Base-by-base conservation (phyloP, 129 eudicot species). In the Heracleum sosnowskyi region DNA sequence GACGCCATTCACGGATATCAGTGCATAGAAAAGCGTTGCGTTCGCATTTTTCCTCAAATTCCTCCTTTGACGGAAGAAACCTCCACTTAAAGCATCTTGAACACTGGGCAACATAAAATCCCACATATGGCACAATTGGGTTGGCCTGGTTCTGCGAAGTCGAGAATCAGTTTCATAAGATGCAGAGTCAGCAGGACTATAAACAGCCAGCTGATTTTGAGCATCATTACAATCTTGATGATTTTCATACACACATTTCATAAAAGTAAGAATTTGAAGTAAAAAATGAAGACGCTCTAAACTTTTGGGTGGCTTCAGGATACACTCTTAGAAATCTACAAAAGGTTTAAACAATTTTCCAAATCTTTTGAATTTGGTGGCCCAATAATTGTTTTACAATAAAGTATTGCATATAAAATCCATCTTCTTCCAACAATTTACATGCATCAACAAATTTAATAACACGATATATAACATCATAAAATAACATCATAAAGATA, bases 1-100 rank as follows among this genome's bases (percentile, higher is more conserved):
- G 91, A 35, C 87, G 82, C 99, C 99, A 95, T 78, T 92, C 85
- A 41, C 88, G 88, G 77, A 89, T 7, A 7, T 39, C 41, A 2
- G 5, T 7, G 41, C 41, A 39, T 39, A 6, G 0, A 5, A 39
- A 39, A 2, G 94, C 70, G 46, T 91, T 88, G 81, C 86, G 90
- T 63, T 90, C 97, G 26, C 96, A 72, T 73, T 92, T 90, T 62
- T 87, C 92, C 81, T 91, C 97, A 68, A 90, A 95, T 76, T 85
- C 90, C 73, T 89, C 94, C 74, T 87, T 91, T 33, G 91, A 86
- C 0, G 96, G 97, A 6, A 91, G 87, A n/a, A 92, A 79, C 82
- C 99, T 89, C 99, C 99, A 95, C 60, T 95, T 88, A 39, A 83
- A 88, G 69, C 99, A 95, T 41, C 76, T 76, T 24, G 97, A 91